Evolutionary conservation across 2,329 filamentous ascomycete genomes (phyloP), one percentile per base, ranked within the genome.

Genomic region (Zymoseptoria brevis): DNA sequence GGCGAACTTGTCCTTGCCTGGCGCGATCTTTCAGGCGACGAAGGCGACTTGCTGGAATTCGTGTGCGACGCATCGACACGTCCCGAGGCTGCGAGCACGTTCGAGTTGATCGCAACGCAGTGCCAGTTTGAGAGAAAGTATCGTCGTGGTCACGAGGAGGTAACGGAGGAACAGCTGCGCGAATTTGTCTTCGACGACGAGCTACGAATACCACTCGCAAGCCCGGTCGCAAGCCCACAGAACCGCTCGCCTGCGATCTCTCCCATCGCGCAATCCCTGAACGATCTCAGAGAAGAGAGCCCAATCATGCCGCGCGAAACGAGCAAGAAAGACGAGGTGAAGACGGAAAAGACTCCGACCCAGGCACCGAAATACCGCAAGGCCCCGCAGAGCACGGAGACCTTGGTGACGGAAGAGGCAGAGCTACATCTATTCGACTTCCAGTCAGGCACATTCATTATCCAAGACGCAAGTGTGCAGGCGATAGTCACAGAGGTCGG

Each of bases 111-210:
- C 56, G 89, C 94, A 7, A 83, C 89, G 59, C 87, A 96, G 83
- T 96, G 94, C 73, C 94, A 99, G 75, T 99, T 95, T 87, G 94
- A 99, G 78, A 85, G 93, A 70, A 97, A 96, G 75, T 95, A 94
- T 74, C 85, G 90, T 63, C 88, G 87, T 70, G 87, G 84, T 48
- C 83, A 90, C 67, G 86, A 90, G 52, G 87, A 86, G 54, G 94
- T 94, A 1, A 90, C 90, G 8, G 87, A 91, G 59, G 80, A 85
- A 62, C 90, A 99, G 64, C 81, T 97, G 4, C 76, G 84, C 61
- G 85, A 95, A 67, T 96, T 99, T 68, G 84, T 87, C 16, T 97
- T 96, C 71, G 78, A 79, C 54, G 76, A 81, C 69, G 83, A 87
- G 68, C 78, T 79, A 49, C 77, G 81, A 0, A 83, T 87, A 21